Evolutionary conservation across 169 alveolate genomes (phyloP).

Genomic region (Perkinsus marinus): DNA sequence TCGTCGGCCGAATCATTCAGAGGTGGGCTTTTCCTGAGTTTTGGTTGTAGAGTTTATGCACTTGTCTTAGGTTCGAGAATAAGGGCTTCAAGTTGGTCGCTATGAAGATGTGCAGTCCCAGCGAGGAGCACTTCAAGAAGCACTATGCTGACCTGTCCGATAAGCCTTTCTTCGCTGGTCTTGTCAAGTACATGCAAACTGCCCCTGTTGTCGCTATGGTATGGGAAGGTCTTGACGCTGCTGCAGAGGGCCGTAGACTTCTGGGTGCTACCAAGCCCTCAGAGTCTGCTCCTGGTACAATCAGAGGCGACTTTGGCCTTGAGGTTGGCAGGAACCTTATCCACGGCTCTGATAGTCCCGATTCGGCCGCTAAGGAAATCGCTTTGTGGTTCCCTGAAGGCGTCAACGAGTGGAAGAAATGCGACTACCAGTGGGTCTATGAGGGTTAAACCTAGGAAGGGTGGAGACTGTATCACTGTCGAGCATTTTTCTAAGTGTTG

Average conservation of each 20-base stretch:
- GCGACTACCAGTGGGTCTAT: not conserved
- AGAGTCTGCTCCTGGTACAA: constrained; percentile 79
- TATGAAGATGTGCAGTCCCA: constrained; percentile 67
- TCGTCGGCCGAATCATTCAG: constrained; percentile 78
- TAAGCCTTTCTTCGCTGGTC: constrained; percentile 79
- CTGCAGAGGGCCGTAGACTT: constrained; percentile 78
- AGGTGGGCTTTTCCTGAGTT: not conserved
- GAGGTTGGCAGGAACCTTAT: constrained; percentile 82
- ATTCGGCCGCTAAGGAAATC: constrained; percentile 82
- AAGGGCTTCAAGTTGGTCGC: constrained; percentile 87
- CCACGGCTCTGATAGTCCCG: constrained; percentile 90
- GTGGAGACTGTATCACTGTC: not conserved
- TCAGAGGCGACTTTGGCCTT: constrained; percentile 86
- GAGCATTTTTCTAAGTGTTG: not conserved
- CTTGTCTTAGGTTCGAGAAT: constrained; percentile 63
- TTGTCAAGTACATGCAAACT: constrained; percentile 67
- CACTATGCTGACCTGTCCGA: constrained; percentile 84
- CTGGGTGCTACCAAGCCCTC: constrained; percentile 83
- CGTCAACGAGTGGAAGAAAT: not conserved
- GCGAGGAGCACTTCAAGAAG: constrained; percentile 66
- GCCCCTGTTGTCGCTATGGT: constrained; percentile 95
- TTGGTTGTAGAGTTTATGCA: not conserved
- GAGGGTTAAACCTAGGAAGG: not conserved
- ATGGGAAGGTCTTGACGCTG: constrained; percentile 88
- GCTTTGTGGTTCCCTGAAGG: constrained; percentile 71